Percentiles rank a stretch among this genome's conserved stretches.
Conservation (phyloP, 2,329 filamentous ascomycete species). For the Stenocarpella maydis region DNA sequence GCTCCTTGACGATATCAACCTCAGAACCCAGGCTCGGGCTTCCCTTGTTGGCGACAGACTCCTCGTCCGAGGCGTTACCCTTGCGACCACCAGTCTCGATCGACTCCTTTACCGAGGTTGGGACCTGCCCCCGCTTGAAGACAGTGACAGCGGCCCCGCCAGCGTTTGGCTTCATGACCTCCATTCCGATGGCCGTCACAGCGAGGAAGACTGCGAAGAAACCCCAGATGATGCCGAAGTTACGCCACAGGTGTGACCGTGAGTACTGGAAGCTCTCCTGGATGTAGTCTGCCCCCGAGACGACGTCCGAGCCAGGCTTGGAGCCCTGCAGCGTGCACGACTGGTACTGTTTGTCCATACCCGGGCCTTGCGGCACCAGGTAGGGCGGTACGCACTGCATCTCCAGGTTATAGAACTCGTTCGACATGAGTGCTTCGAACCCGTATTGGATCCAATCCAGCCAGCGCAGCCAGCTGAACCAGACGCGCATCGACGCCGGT, state of each 20-base stretch:
- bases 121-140: constrained; percentile 62
- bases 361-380: constrained; percentile 59
- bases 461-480: constrained; percentile 71
- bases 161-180: constrained; percentile 53
- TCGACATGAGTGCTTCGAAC: constrained; percentile 73
- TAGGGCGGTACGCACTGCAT: constrained; percentile 59
- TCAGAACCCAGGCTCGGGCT: background rate
- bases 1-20: background rate
- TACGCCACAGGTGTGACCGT: constrained; percentile 61
- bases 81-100: constrained; percentile 60
- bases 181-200: constrained; percentile 69
- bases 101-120: constrained; percentile 66
- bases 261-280: constrained; percentile 59
- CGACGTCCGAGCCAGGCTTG: constrained; percentile 52
- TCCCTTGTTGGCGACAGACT: constrained; percentile 41
- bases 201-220: constrained; percentile 68
- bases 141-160: constrained; percentile 45
- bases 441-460: constrained; percentile 74
- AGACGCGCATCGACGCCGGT: constrained; percentile 68
- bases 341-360: constrained; percentile 30
- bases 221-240: constrained; percentile 69
- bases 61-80: constrained; percentile 59
- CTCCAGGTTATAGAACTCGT: constrained; percentile 70
- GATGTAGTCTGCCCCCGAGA: constrained; percentile 68
- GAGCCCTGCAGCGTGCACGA: constrained; percentile 52